Evolutionary conservation across 179 eudicot genomes (phyloP).

Genomic region (Vitellaria paradoxa): DNA sequence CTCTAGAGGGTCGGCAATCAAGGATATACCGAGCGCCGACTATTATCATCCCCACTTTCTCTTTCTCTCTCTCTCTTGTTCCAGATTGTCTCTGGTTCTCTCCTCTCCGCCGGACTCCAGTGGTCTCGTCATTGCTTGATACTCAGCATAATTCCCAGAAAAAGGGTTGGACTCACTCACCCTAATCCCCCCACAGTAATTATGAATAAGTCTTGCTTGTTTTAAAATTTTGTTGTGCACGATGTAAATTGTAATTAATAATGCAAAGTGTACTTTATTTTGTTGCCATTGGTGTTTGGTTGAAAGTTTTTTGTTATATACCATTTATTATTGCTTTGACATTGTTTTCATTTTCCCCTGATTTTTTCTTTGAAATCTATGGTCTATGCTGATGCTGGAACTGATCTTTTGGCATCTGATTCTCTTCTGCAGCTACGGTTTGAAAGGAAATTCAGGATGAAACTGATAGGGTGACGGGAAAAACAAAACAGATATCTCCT

Average conservation of each 20-base stretch:
- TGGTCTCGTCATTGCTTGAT: too few relatives aligned
- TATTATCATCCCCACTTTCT: too few relatives aligned
- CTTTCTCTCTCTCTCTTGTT: too few relatives aligned
- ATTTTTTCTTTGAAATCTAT: not conserved
- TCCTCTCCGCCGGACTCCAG: too few relatives aligned
- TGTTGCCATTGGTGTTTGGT: not conserved
- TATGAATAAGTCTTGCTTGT: not conserved
- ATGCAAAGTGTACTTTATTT: not conserved
- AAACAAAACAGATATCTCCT: constrained; percentile 66
- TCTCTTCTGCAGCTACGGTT: constrained; percentile 42
- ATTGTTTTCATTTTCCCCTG: not conserved
- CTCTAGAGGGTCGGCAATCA: too few relatives aligned
- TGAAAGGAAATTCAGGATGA: constrained; percentile 73
- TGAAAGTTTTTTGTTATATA: not conserved
- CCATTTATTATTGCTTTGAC: not conserved
- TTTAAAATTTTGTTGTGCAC: not conserved
- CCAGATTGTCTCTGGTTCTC: too few relatives aligned
- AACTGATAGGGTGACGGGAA: constrained; percentile 75
- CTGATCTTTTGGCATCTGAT: constrained; percentile 3
- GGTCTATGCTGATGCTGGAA: constrained; percentile 1
- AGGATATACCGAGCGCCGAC: too few relatives aligned
- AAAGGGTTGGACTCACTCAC: too few relatives aligned
- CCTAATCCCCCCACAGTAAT: too few relatives aligned
- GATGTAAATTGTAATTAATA: not conserved
- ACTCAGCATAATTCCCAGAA: too few relatives aligned